Evolutionary conservation across 108 stramenopile genomes (phyloP).

Genomic region (Cyclotella kingstonii): DNA sequence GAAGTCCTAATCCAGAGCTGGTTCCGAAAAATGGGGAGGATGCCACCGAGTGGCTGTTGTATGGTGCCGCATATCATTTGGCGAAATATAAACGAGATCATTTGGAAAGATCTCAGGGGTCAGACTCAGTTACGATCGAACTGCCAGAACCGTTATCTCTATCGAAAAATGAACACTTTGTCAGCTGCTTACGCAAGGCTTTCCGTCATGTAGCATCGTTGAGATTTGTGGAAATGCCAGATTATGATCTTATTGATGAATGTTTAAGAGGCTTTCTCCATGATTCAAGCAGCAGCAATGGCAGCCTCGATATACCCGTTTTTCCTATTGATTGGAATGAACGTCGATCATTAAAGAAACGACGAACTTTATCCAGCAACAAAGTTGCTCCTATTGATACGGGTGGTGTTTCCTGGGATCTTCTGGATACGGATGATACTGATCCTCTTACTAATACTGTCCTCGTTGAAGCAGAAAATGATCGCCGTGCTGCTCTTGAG

Average conservation of each 20-base stretch:
- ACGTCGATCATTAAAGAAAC: constrained; percentile 25
- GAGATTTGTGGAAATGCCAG: constrained; percentile 64
- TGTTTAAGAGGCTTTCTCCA: constrained; percentile 67
- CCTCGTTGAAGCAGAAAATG: constrained; percentile 44
- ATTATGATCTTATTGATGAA: constrained; percentile 68
- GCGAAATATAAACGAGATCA: constrained; percentile 49
- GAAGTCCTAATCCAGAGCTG: constrained; percentile 23
- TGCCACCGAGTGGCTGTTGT: constrained; percentile 56
- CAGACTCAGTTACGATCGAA: constrained; percentile 17
- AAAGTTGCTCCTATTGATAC: constrained; percentile 14
- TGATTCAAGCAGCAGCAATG: constrained; percentile 12
- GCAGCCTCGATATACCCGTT: constrained; percentile 5
- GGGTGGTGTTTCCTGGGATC: constrained; percentile 37
- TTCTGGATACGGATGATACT: constrained; percentile 32
- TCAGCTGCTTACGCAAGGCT: constrained; percentile 58
- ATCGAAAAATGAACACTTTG: constrained; percentile 55
- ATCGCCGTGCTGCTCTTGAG: constrained; percentile 45
- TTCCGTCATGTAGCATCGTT: constrained; percentile 68
- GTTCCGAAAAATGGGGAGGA: constrained; percentile 45
- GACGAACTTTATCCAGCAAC: constrained; percentile 5
- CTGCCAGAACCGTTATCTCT: constrained; percentile 63
- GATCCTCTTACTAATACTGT: constrained; percentile 36
- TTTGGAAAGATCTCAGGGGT: neutral
- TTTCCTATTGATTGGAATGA: constrained; percentile 48
- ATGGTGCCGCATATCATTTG: constrained; percentile 77